Percentiles rank a stretch among this genome's conserved stretches.
Evolutionary conservation across 257 asterid species (phyloP).

Genomic region (Anisodus acutangulus): DNA sequence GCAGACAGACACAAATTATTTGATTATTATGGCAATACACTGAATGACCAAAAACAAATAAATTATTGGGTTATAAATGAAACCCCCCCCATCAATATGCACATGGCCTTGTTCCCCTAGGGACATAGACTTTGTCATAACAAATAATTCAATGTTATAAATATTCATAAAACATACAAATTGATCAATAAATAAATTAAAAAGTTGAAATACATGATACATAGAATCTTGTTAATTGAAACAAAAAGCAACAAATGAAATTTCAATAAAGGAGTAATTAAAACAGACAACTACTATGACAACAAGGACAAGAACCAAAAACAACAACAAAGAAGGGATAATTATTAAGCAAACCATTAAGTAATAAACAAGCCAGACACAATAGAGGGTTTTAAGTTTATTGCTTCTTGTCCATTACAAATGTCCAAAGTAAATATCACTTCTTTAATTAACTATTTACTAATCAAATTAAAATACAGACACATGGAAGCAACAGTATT

Average conservation of each 20-base stretch:
- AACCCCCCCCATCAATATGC: constrained; percentile 53
- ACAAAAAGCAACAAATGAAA: too few relatives aligned
- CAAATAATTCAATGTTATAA: constrained; percentile 37
- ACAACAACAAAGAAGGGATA: constrained; percentile 32
- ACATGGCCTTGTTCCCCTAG: constrained; percentile 73
- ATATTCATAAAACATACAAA: constrained; percentile 27
- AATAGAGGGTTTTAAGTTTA: constrained; percentile 45
- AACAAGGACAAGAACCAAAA: constrained; percentile 41
- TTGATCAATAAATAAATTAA: constrained; percentile 19
- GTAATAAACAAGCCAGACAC: constrained; percentile 59
- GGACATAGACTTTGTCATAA: constrained; percentile 44
- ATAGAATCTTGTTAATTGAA: constrained; percentile 46
- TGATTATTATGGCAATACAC: constrained; percentile 26
- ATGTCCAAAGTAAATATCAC: constrained; percentile 34
- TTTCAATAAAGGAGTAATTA: neutral
- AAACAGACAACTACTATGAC: constrained; percentile 46
- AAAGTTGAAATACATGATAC: constrained; percentile 46
- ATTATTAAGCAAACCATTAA: constrained; percentile 46
- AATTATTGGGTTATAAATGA: constrained; percentile 34
- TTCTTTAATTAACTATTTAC: constrained; percentile 34
- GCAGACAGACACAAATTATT: constrained; percentile 25
- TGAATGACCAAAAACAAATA: constrained; percentile 24
- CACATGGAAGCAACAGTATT: constrained; percentile 41
- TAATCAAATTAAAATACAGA: constrained; percentile 49
- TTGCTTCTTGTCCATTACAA: constrained; percentile 71